A percentile compares a stretch with the other conserved stretches of the same genome.
phyloP scores from a whole-genome alignment of 2,329 filamentous ascomycete genomes.

The Graphilbum sp. region DNA sequence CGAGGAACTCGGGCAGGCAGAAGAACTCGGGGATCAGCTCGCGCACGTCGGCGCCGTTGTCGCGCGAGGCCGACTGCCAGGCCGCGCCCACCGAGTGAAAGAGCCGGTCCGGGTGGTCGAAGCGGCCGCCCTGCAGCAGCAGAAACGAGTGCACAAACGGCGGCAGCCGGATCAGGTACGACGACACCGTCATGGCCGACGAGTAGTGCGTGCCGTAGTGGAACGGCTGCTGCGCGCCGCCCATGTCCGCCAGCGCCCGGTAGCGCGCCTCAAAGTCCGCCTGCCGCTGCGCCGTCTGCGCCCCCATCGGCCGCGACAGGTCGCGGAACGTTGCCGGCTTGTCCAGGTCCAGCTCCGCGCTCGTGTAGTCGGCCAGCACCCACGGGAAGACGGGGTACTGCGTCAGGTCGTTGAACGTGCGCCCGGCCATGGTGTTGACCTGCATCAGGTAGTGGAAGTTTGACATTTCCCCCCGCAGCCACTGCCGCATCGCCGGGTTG shows the following conservation, averaged over 20 bases:
- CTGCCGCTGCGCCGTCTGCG: constrained; percentile 62
- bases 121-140: constrained; percentile 83
- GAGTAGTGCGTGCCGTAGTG: constrained; percentile 99
- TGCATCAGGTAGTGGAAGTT: constrained; percentile 99
- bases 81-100: constrained; percentile 88
- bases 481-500: constrained; percentile 73
- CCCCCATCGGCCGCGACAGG: constrained; percentile 90
- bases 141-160: constrained; percentile 95
- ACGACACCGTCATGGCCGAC: constrained; percentile 96
- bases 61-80: constrained; percentile 77
- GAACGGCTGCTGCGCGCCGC: constrained; percentile 58
- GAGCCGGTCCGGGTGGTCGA: constrained; percentile 87
- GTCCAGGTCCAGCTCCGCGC: constrained; percentile 74
- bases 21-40: constrained; percentile 96
- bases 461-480: constrained; percentile 88
- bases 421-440: constrained; percentile 89
- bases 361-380: constrained; percentile 91
- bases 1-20: constrained; percentile 84
- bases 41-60: constrained; percentile 85
- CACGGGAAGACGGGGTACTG: constrained; percentile 98
- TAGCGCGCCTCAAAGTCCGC: constrained; percentile 72
- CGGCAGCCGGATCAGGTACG: constrained; percentile 85
- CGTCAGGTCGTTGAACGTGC: constrained; percentile 94
- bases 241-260: constrained; percentile 78
- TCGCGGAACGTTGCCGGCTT: constrained; percentile 80